phyloP scores from a whole-genome alignment of 1,139 yeast species.

The Hyphopichia fennica region DNA sequence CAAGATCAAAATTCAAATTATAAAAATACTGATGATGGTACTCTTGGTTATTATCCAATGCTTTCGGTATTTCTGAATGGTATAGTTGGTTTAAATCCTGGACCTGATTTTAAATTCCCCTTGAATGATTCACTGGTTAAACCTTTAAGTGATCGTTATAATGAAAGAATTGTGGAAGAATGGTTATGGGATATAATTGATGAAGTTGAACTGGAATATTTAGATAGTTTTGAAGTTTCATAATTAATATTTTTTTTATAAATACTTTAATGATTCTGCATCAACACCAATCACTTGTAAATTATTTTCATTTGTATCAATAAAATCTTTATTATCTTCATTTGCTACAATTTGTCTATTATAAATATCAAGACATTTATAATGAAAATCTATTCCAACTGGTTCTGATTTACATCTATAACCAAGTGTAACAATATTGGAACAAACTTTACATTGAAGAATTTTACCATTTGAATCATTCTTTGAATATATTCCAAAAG shows the following conservation, averaged over 20 bases:
- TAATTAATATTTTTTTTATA: not conserved
- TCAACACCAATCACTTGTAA: conserved; percentile 20
- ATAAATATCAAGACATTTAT: conserved; percentile 45
- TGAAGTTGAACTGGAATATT: conserved; percentile 71
- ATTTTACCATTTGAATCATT: conserved; percentile 40
- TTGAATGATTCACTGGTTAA: conserved; percentile 29
- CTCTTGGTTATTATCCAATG: conserved; percentile 89
- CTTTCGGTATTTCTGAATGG: conserved; percentile 84
- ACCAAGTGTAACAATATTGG: conserved; percentile 59
- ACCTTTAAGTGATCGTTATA: conserved; percentile 62
- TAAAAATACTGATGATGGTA: conserved; percentile 70
- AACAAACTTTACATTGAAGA: conserved; percentile 52
- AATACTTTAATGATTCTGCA: conserved; percentile 8
- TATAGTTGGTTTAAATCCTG: conserved; percentile 64
- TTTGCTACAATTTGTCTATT: conserved; percentile 15
- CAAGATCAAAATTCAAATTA: conserved; percentile 52
- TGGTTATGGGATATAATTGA: conserved; percentile 81
- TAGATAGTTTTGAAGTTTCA: conserved; percentile 44
- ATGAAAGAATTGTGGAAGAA: conserved; percentile 76
- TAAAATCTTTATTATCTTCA: not conserved
- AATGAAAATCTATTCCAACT: conserved; percentile 36
- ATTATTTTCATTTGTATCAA: not conserved
- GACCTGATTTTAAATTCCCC: conserved; percentile 62
- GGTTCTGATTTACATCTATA: conserved; percentile 13
- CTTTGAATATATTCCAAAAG: conserved; percentile 36